Conservation (phyloP, 2,329 filamentous ascomycete genomes). For the Cyphellophora attinorum region DNA sequence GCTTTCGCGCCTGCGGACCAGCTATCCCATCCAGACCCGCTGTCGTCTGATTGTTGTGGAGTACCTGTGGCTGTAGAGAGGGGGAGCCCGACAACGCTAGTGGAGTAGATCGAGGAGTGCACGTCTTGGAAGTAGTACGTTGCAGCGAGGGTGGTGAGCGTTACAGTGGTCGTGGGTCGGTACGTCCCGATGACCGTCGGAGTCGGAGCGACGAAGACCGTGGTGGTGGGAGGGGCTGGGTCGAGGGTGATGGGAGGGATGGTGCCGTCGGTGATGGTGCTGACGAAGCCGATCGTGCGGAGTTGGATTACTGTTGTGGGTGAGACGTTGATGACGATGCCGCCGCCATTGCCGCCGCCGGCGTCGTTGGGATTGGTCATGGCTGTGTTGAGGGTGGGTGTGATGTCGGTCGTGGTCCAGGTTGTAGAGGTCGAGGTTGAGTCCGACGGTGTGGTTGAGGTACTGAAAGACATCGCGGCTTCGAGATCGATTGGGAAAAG, state of each 20-base stretch:
- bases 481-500: too few relatives aligned
- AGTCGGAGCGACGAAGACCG: neutral
- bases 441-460: too few relatives aligned
- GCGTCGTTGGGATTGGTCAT: neutral
- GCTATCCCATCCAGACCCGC: too few relatives aligned
- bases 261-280: neutral
- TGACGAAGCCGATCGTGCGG: too few relatives aligned
- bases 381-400: neutral
- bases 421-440: constrained; percentile 2
- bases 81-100: too few relatives aligned
- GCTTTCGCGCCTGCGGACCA: constrained; percentile 20
- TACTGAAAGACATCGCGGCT: too few relatives aligned
- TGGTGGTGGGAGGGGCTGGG: neutral
- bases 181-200: neutral
- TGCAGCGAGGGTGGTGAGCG: neutral
- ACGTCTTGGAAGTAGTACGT: neutral
- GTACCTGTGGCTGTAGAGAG: too few relatives aligned
- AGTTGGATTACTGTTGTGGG: too few relatives aligned
- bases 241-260: neutral
- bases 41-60: too few relatives aligned
- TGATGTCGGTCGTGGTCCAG: constrained; percentile 2
- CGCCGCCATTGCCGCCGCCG: neutral
- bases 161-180: neutral
- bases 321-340: constrained; percentile 3
- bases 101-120: neutral